Base-by-base conservation (phyloP, 129 eudicot species). In the Pittosporum tobira region DNA sequence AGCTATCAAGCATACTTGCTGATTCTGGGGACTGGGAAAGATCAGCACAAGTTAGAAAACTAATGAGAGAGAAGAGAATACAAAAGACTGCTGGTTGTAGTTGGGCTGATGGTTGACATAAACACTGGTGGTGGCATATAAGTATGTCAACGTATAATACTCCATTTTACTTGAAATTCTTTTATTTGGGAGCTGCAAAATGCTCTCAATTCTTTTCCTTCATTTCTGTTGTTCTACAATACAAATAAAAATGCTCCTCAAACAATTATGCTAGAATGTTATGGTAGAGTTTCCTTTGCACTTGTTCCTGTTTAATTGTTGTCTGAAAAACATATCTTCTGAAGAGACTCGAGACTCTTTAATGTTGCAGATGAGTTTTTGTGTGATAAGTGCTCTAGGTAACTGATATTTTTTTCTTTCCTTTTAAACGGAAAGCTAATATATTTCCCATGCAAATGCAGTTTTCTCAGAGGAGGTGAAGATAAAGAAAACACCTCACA, bases 51-150 rank as follows among this genome's bases (percentile, higher is more conserved):
- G 77, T 91, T 56, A 81, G 99, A 36, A 73, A 71, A 48, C 23
- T 81, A 56, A 91, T 87, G 89, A 74, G 50, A 20, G 69, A 64
- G 5, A 67, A 64, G 69, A 56, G 75, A 61, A 70, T 87, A 30
- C 71, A 74, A 30, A 91, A 86, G 54, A 55, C 53, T 63, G 78
- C 98, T 54, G 98, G 94, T 23, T 57, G 73, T 64, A 91, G 98
- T 72, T 91, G 98, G 98, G 72, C 73, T 57, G 75, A 76, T 37
- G 51, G 40, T 56, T 68, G 65, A 68, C 57, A 50, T 50, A 27
- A 18, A 65, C 12, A 20, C 25, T 45, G 24, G 13, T 68, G 51
- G 29, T 68, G 45, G 22, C 14, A 57, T n/a, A n/a, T n/a, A n/a
- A n/a, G n/a, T n/a, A n/a, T 46, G 7, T 44, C 46, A 12, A 61